phyloP scores from a whole-genome alignment of 2,329 filamentous ascomycete species.

The Didymella exigua region DNA sequence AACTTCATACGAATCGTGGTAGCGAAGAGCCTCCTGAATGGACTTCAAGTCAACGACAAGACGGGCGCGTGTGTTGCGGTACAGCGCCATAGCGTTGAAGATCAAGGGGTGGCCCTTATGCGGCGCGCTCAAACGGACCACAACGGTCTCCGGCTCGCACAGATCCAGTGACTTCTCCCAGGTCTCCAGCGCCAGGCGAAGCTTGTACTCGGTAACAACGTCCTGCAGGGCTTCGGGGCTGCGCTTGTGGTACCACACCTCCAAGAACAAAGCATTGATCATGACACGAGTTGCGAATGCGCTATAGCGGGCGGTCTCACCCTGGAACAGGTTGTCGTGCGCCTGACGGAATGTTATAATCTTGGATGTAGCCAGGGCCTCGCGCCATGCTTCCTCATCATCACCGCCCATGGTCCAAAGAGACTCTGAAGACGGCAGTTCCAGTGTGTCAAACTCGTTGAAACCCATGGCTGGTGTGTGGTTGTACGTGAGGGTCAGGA shows the following conservation, averaged over 20 bases:
- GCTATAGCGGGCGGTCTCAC: conserved; percentile 87
- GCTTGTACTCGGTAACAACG: conserved; percentile 97
- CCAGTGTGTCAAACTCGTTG: conserved; percentile 94
- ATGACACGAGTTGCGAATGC: conserved; percentile 96
- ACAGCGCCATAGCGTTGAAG: conserved; percentile 98
- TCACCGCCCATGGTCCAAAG: conserved; percentile 85
- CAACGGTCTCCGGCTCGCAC: conserved; percentile 87
- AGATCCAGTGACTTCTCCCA: conserved; percentile 96
- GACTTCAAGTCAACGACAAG: conserved; percentile 95
- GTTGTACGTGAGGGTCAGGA: conserved; percentile 94
- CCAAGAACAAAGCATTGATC: conserved; percentile 97
- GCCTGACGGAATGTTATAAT: conserved; percentile 90
- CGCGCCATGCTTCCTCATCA: conserved; percentile 84
- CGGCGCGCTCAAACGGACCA: conserved; percentile 88
- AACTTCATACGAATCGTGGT: conserved; percentile 96
- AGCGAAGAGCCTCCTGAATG: conserved; percentile 93
- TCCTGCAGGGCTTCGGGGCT: conserved; percentile 97
- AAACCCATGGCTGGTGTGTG: conserved; percentile 98
- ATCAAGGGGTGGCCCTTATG: conserved; percentile 96
- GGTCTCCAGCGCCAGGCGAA: conserved; percentile 92
- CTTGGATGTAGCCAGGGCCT: conserved; percentile 72
- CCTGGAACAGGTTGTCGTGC: conserved; percentile 94
- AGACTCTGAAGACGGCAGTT: conserved; percentile 90
- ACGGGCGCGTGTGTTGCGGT: conserved; percentile 88
- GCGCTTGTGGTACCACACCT: conserved; percentile 99